Base-by-base conservation (phyloP, 2,329 filamentous ascomycete species). In the Seiridium unicorne region DNA sequence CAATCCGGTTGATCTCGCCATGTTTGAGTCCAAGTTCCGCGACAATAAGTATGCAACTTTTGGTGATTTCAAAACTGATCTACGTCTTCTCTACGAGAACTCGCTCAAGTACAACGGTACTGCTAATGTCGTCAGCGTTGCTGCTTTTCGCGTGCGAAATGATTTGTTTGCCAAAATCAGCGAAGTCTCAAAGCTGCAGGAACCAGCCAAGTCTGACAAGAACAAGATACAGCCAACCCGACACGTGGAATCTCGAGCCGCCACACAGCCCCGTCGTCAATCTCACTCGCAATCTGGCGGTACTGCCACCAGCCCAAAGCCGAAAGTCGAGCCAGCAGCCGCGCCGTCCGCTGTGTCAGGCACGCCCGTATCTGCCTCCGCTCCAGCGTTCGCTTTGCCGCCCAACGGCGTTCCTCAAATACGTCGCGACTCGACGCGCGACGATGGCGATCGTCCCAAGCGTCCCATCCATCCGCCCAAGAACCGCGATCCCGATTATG, bases 391-490 rank as follows among this genome's bases (percentile, higher is more conserved):
- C 74, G 91, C 92, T 2, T 80, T 96, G 9, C 87, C 90, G 32
- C 86, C 91, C 1, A 87, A 92, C 66, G 92, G 91, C 1, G 83
- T 92, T 44, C 92, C 92, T 7, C 82, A 92, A 44, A 95, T 95
- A 64, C 89, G 95, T 58, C 90, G 94, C 26, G 92, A 96, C 68
- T 96, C 92, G 1, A 89, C 87, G 5, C 89, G 89, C 60, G 83
- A 84, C 4, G 91, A 93, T 66, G 90, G 89, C 60, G 84, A 87
- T 64, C 87, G 95, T 56, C 93, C 94, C 9, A 97, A 97, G 81
- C 89, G 95, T 58, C 92, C 94, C 11, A 97, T 98, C 59, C 92
- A 97, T 68, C 91, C 93, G 7, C 93, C 95, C 0, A 93, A 94
- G 70, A 87, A 89, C 63, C 93, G 94, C 66, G 95, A 98, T 71